Evolutionary conservation across 2,329 filamentous ascomycete genomes (phyloP), one percentile per base, ranked within the genome.

Genomic region (Trichoderma semiorbis): DNA sequence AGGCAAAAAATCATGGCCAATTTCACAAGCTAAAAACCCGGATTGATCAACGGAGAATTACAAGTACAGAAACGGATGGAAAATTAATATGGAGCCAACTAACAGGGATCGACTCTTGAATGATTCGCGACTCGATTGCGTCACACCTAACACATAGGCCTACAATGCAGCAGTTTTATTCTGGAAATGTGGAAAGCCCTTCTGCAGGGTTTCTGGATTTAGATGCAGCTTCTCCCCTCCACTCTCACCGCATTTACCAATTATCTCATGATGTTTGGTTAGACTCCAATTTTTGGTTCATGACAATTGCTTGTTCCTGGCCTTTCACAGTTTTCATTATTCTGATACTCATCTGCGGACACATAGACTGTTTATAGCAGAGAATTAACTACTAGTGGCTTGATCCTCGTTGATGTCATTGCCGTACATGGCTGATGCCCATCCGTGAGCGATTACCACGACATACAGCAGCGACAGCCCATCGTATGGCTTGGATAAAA

Each of bases 101-200:
- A 36, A 55, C 64, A 60, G 65, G 65, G 65, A 69, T 60, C 55
- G 36, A 16, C 55, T 32, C 65, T 30, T n/a, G 24, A 58, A 18
- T 69, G 64, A 57, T n/a, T 36, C 55, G 36, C 66, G n/a, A 69
- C 55, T 60, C 55, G 50, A 69, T 69, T 69, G 65, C 53, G 65
- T 68, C 65, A 68, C 63, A 43, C 34, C 32, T 30, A 50, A 32
- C n/a, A 53, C 63, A 34, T 50, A 43, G 36, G 16, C 39, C 39
- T 43, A 43, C n/a, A 50, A 50, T 50, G 43, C 43, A 36, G 28
- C 8, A n/a, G n/a, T 43, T 10, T 43, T 21, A 28, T 67, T 58
- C 32, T 43, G 50, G 32, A 67, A 67, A 21, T n/a, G 30, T 26
- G 64, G 34, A 57, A 36, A 36, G n/a, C 62, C 62, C 62, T 50